Evolutionary conservation across 2,329 filamentous ascomycete genomes (phyloP).

Genomic region (Alternaria postmessia): DNA sequence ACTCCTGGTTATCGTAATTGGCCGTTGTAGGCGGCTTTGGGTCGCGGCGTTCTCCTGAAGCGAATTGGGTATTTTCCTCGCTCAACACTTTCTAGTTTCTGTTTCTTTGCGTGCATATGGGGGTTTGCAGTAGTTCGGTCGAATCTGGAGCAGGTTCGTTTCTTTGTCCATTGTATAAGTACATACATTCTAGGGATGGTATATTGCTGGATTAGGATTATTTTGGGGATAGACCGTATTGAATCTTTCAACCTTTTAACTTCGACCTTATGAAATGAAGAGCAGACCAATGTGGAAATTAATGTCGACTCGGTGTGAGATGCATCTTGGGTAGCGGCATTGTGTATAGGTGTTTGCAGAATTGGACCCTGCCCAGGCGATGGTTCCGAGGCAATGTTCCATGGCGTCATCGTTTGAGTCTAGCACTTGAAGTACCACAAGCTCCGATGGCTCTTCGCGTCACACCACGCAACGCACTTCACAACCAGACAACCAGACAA

Average conservation of each 20-base stretch:
- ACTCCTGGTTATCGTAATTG: slow-evolving; percentile 9
- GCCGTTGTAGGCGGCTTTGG: slow-evolving; percentile 8
- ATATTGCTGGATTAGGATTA: slow-evolving; percentile 10
- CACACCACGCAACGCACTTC: slow-evolving; percentile 24
- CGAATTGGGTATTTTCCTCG: slow-evolving; percentile 5
- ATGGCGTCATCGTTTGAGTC: slow-evolving; percentile 42
- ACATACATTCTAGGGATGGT: slow-evolving; percentile 14
- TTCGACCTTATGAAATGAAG: neutral
- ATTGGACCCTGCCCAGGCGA: slow-evolving; percentile 13
- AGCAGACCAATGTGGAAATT: neutral
- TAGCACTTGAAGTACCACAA: slow-evolving; percentile 15
- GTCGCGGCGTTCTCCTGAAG: slow-evolving; percentile 13
- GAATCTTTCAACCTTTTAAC: neutral
- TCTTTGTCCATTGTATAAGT: slow-evolving; percentile 22
- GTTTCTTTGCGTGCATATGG: slow-evolving; percentile 24
- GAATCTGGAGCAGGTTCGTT: slow-evolving; percentile 12
- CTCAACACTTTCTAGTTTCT: slow-evolving; percentile 11
- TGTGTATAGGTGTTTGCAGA: slow-evolving; percentile 6
- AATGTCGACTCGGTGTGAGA: neutral
- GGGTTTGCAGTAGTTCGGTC: slow-evolving; percentile 3
- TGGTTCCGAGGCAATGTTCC: slow-evolving; percentile 19
- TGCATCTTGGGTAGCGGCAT: slow-evolving; percentile 7
- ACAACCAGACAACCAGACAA: slow-evolving; percentile 46
- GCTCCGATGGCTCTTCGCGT: slow-evolving; percentile 11
- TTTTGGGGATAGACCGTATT: slow-evolving; percentile 20